Conservation (phyloP, 2,329 filamentous ascomycete species). For the Acrodontium crateriforme region DNA sequence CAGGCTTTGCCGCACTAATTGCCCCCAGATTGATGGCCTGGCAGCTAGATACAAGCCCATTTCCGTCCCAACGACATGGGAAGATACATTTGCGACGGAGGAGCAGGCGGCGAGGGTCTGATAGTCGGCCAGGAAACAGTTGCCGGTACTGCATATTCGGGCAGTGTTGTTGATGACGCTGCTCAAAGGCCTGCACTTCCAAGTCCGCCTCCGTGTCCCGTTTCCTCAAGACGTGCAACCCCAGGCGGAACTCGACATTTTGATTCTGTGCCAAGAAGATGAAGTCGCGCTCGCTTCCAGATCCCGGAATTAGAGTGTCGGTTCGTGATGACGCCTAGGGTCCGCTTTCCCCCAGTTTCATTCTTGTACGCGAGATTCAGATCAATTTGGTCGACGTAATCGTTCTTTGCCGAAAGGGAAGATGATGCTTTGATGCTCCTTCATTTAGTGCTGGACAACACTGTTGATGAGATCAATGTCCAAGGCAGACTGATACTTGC, state of each 20-base stretch:
- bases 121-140: too few species aligned
- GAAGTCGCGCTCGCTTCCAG: too few species aligned
- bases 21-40: too few species aligned
- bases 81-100: too few species aligned
- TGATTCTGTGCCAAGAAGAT: constrained; percentile 26
- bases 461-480: constrained; percentile 21
- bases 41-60: too few species aligned
- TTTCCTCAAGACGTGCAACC: constrained; percentile 44
- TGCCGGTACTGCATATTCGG: too few species aligned
- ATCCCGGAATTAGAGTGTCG: too few species aligned
- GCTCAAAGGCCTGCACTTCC: too few species aligned
- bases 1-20: too few species aligned
- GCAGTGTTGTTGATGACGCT: too few species aligned
- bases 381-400: constrained; percentile 45
- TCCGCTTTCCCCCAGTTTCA: constrained; percentile 33
- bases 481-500: constrained; percentile 16
- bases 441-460: constrained; percentile 40
- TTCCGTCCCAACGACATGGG: too few species aligned
- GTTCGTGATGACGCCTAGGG: constrained; percentile 45
- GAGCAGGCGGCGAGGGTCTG: too few species aligned
- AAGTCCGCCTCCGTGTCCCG: constrained; percentile 20
- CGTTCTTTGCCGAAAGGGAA: constrained; percentile 24
- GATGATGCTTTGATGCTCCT: constrained; percentile 35
- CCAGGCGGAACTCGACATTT: constrained; percentile 26
- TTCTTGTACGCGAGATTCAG: constrained; percentile 33